Evolutionary conservation across 192 early-diverging fungal genomes (phyloP).

Genomic region (Coemansia sp.): DNA sequence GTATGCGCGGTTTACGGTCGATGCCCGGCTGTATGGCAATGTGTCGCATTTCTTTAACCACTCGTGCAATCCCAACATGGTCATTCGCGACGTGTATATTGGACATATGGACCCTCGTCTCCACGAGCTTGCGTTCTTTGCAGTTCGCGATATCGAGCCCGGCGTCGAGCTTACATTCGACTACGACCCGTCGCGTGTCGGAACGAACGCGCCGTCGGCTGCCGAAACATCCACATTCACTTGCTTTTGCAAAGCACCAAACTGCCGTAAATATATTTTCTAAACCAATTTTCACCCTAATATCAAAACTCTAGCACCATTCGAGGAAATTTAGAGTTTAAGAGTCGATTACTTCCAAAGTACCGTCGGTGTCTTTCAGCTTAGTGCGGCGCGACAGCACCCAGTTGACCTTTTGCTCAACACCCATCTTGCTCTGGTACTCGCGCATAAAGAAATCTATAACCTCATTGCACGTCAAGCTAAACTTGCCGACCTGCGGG

Average conservation of each 20-base stretch:
- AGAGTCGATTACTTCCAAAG: background rate
- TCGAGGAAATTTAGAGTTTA: background rate
- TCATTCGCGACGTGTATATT: constrained; percentile 51
- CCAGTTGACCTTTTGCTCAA: constrained; percentile 53
- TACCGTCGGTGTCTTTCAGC: background rate
- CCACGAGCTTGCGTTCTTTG: constrained; percentile 92
- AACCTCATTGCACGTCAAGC: constrained; percentile 58
- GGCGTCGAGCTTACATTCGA: constrained; percentile 95
- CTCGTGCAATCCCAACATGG: constrained; percentile 91
- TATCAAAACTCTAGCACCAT: too few species aligned
- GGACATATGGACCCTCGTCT: constrained; percentile 77
- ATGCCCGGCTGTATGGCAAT: constrained; percentile 89
- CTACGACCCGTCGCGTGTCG: constrained; percentile 69
- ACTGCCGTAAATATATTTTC: constrained; percentile 29
- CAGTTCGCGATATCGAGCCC: constrained; percentile 64
- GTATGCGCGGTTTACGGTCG: constrained; percentile 87
- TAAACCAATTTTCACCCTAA: background rate
- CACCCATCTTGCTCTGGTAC: constrained; percentile 65
- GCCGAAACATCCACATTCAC: constrained; percentile 17
- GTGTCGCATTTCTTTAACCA: constrained; percentile 98
- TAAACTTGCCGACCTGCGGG: constrained; percentile 61
- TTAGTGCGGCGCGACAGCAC: constrained; percentile 1
- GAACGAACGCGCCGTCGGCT: background rate
- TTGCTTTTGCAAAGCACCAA: constrained; percentile 25
- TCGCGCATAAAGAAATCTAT: constrained; percentile 62